Percentiles rank a stretch among this genome's conserved stretches.
Conservation (phyloP, 371 early-diverging fungal species). For the Mucor ambiguus region DNA sequence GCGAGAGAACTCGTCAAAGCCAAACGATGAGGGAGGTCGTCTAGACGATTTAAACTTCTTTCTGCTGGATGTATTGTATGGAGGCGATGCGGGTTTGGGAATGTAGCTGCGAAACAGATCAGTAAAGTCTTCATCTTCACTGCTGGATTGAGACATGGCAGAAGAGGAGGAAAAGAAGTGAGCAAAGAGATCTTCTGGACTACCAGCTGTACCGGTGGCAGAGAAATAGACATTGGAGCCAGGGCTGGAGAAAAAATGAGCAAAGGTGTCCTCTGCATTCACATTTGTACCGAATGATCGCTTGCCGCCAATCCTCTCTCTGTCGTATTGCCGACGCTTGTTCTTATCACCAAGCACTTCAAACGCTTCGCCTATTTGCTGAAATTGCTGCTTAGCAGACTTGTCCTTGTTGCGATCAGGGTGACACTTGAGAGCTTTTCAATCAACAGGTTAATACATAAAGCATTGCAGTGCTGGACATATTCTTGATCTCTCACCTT, state of each 20-base stretch:
- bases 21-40: background rate
- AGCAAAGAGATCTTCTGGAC: background rate
- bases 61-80: background rate
- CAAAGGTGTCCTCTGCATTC: conserved; percentile 88
- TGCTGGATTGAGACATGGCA: background rate
- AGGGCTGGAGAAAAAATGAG: conserved; percentile 70
- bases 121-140: conserved; percentile 11
- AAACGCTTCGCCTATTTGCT: conserved; percentile 90
- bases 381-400: conserved; percentile 25
- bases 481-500: conserved; percentile 39
- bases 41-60: background rate
- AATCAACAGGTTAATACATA: background rate
- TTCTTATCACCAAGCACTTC: conserved; percentile 92
- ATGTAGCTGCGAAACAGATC: background rate
- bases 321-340: conserved; percentile 41
- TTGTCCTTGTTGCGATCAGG: conserved; percentile 56
- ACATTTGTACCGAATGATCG: conserved; percentile 15
- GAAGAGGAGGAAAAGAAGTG: background rate
- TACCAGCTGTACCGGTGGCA: background rate
- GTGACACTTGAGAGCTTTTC: conserved; percentile 49
- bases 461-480: too few species aligned
- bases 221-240: background rate
- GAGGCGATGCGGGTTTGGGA: conserved; percentile 10
- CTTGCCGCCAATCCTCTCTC: background rate
- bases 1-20: background rate